Conservation (phyloP, 164 flowering plant species). For the Magnolia officinalis region DNA sequence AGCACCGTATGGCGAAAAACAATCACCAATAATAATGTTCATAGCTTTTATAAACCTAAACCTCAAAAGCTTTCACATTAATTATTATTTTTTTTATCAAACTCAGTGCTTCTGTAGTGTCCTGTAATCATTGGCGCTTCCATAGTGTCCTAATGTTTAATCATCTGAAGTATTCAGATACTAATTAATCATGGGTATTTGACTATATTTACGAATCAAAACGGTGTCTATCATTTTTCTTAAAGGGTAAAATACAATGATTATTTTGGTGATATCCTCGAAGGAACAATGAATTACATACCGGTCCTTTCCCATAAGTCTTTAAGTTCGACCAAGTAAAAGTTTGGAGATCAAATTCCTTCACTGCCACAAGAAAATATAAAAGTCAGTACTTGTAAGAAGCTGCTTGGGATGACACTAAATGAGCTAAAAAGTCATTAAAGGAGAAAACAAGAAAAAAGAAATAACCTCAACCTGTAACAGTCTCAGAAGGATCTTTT, state of each 20-base stretch:
- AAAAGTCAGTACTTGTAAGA: neutral
- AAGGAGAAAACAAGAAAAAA: neutral
- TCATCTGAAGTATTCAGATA: neutral
- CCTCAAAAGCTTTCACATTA: no score
- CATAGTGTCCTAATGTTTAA: neutral
- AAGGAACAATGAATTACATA: slow-evolving; percentile 20
- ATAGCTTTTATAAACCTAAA: no score
- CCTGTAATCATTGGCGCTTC: no score
- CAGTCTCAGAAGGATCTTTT: slow-evolving; percentile 85
- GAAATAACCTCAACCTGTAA: slow-evolving; percentile 50
- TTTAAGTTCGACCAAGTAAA: slow-evolving; percentile 75
- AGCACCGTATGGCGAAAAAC: no score
- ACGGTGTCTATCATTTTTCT: neutral
- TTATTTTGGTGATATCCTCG: neutral
- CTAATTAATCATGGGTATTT: no score
- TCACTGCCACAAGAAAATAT: slow-evolving; percentile 51
- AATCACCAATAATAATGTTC: no score
- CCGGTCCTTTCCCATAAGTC: slow-evolving; percentile 96
- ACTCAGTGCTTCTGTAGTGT: no score
- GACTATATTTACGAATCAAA: neutral
- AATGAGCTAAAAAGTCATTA: neutral
- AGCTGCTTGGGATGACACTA: neutral
- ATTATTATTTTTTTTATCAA: no score
- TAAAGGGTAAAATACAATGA: neutral
- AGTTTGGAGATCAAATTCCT: slow-evolving; percentile 74